Percentiles rank a stretch among this genome's conserved stretches.
Conservation (phyloP, 2,329 filamentous ascomycete species). For the Aspergillus neotritici region DNA sequence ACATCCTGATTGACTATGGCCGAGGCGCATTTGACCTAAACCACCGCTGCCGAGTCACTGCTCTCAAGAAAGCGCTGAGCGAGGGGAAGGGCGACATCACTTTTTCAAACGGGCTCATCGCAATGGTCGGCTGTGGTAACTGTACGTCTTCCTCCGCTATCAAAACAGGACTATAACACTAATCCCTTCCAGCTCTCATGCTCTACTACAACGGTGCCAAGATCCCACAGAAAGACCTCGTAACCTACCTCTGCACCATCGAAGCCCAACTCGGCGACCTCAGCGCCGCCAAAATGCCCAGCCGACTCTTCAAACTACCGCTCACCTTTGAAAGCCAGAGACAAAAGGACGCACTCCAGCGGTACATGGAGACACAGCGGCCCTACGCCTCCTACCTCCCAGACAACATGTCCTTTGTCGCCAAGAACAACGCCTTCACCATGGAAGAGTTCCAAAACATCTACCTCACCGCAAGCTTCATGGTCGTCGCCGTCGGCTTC, state of each 20-base stretch:
- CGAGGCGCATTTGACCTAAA: constrained; percentile 53
- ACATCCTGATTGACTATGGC: constrained; percentile 55
- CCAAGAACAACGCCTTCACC: constrained; percentile 50
- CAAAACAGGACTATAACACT: not conserved
- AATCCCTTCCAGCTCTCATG: constrained; percentile 30
- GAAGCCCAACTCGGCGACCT: constrained; percentile 39
- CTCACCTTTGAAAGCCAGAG: constrained; percentile 38
- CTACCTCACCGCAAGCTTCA: constrained; percentile 46
- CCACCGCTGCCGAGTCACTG: constrained; percentile 51
- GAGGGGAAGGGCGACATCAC: constrained; percentile 29
- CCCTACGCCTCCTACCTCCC: constrained; percentile 58
- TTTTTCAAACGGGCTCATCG: constrained; percentile 41
- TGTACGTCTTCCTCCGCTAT: constrained; percentile 16
- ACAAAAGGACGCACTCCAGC: constrained; percentile 48
- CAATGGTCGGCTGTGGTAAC: constrained; percentile 48
- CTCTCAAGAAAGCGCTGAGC: constrained; percentile 46
- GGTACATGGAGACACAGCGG: constrained; percentile 59
- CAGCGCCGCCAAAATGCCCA: constrained; percentile 37
- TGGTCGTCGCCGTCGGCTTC: constrained; percentile 52
- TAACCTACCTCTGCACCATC: constrained; percentile 32
- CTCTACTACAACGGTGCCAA: constrained; percentile 44
- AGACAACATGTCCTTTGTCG: constrained; percentile 55
- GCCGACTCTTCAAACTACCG: constrained; percentile 42
- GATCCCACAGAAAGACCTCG: constrained; percentile 33
- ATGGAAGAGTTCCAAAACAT: constrained; percentile 47